Evolutionary conservation across 163 green algal genomes (phyloP).

Genomic region (Volvox carteri): DNA sequence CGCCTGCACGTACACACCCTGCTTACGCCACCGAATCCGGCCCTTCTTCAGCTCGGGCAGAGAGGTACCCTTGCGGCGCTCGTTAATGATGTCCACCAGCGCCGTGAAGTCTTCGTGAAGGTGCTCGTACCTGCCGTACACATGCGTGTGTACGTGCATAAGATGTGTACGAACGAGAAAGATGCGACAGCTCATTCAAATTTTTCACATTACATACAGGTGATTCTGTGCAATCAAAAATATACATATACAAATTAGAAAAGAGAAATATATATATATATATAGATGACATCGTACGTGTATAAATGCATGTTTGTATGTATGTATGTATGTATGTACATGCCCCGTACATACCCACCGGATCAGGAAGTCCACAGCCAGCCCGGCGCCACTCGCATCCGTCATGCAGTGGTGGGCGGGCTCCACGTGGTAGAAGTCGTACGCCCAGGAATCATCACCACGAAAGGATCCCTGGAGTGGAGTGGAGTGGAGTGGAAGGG

Average conservation of each 20-base stretch:
- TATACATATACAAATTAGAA: too few species aligned
- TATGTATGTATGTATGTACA: too few species aligned
- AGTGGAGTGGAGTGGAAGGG: too few species aligned
- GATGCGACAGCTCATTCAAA: too few species aligned
- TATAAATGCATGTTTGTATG: too few species aligned
- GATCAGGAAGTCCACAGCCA: slow-evolving; percentile 60
- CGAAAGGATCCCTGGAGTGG: slow-evolving; percentile 50
- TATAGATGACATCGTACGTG: too few species aligned
- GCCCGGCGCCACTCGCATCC: slow-evolving; percentile 14
- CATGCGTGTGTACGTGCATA: background rate
- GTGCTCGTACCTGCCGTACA: slow-evolving; percentile 53
- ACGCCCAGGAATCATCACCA: slow-evolving; percentile 48
- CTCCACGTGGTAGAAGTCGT: slow-evolving; percentile 70
- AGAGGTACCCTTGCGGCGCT: background rate
- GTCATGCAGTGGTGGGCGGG: slow-evolving; percentile 59
- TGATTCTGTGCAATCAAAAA: too few species aligned
- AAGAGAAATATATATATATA: too few species aligned
- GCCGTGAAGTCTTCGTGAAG: slow-evolving; percentile 58
- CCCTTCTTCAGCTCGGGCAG: slow-evolving; percentile 34
- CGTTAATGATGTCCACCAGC: slow-evolving; percentile 54
- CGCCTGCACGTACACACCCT: slow-evolving; percentile 53
- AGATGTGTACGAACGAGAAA: too few species aligned
- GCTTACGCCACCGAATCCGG: slow-evolving; percentile 54
- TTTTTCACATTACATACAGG: too few species aligned
- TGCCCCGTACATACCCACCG: slow-evolving; percentile 14